Base-by-base conservation (phyloP, 371 early-diverging fungal species). In the Mortierella sp. region DNA sequence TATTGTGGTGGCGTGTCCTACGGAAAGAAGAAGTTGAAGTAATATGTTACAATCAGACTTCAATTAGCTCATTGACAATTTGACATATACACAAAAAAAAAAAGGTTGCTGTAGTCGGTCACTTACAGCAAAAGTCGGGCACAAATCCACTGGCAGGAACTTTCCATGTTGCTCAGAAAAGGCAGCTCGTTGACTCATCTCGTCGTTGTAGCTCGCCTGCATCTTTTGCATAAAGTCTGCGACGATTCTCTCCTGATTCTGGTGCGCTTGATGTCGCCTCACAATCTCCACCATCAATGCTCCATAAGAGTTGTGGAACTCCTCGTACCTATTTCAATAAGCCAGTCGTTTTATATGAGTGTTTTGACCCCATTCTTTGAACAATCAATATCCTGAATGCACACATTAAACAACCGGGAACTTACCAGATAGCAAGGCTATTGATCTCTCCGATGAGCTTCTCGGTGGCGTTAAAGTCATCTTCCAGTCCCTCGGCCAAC, bases 141-240 rank as follows among this genome's bases (percentile, higher is more conserved):
- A 90, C 73, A 86, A 48, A 32, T 80, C 86, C 32, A 85, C 80
- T 7, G 81, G 84, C 1, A 88, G 76, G 44, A 74, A 86, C 60
- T 82, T 80, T 58, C 72, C 85, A 32, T 78, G 83, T 3, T 46
- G 79, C n/a, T 85, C 86, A 16, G 86, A 72, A 54, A 85, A 85
- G 6, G 70, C 60, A 10, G 79, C 72, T 8, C 86, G 51, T 24
- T 60, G 71, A 44, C 74, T 63, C 71, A 81, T 78, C 27, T 83
- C 80, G 32, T 79, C 83, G 75, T 56, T 51, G 35, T 81, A 79
- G 49, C 56, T 71, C 6, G 72, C 58, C 29, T 82, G 70, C 77
- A 82, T 71, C 54, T 68, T 71, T 29, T 74, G 75, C 27, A 81
- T 44, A 63, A 85, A 81, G 12, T 85, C 86, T 2, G 27, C 32